Evolutionary conservation across 305 asterid genomes (phyloP).

Genomic region (Caryopteris hybrid): DNA sequence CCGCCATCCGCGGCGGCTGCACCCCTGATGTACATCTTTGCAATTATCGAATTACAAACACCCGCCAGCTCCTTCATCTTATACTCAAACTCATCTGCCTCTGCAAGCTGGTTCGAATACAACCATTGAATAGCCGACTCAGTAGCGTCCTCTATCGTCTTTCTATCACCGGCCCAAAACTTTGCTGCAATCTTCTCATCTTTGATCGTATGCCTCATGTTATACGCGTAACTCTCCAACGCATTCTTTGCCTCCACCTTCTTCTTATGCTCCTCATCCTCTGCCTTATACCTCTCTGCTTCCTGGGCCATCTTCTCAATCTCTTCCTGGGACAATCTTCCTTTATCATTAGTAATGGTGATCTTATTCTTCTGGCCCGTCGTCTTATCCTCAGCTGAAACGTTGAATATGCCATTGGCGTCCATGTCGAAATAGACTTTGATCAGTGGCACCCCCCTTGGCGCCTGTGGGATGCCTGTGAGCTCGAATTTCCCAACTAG

Average conservation of each 20-base stretch:
- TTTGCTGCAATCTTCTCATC: conserved; percentile 57
- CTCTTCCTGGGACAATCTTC: conserved; percentile 53
- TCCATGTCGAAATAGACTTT: conserved; percentile 54
- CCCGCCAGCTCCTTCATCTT: conserved; percentile 61
- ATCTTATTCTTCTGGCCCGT: conserved; percentile 67
- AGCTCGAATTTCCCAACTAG: conserved; percentile 58
- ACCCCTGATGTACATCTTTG: conserved; percentile 48
- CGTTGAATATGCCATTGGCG: conserved; percentile 59
- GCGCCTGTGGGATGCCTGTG: conserved; percentile 58
- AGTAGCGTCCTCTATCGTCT: conserved; percentile 52
- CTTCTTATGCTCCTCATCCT: conserved; percentile 65
- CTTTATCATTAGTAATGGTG: conserved; percentile 61
- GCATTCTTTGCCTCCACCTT: conserved; percentile 58
- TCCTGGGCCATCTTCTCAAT: conserved; percentile 63
- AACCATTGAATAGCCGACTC: conserved; percentile 48
- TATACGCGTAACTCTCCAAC: conserved; percentile 54
- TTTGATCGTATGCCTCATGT: conserved; percentile 60
- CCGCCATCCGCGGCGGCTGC: conserved; percentile 30
- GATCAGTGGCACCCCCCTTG: conserved; percentile 61
- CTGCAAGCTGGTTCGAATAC: conserved; percentile 44
- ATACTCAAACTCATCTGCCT: conserved; percentile 54
- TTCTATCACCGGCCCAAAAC: conserved; percentile 43
- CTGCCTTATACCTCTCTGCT: conserved; percentile 53
- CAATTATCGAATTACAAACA: conserved; percentile 53
- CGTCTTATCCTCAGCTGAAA: conserved; percentile 63